Base-by-base conservation (phyloP, 2,329 filamentous ascomycete genomes). In the Cytospora piceicola region DNA sequence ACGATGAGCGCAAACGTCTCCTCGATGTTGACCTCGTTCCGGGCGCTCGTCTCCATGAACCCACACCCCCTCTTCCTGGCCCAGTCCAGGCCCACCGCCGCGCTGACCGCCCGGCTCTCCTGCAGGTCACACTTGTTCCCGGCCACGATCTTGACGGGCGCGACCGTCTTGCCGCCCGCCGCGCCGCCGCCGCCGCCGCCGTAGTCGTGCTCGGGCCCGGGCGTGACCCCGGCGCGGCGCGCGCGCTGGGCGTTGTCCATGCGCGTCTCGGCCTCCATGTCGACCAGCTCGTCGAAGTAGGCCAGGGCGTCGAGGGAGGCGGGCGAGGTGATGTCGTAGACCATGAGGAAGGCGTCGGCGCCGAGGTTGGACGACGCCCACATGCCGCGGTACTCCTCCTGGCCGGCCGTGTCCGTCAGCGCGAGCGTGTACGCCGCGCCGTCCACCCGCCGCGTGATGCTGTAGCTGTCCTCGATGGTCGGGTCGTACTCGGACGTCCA, bases 31-130 rank as follows among this genome's bases (percentile, higher is more conserved):
- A 95, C 92, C 81, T 93, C 91, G 72, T 93, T 86, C 63, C 91
- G 81, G 5, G 92, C 92, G 73, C 90, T 93, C 68, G 92, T 95
- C 84, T 95, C 92, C 92, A 95, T 95, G 79, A 95, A 95, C 49
- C 91, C 92, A 77, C 91, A 94, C 53, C 88, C 88, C 63, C 85
- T 82, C 67, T 81, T 81, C 67, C 90, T 81, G 59, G 92, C 90
- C 91, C 92, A 95, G 71, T 93, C 90, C 53, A 94, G 80, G 0
- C 92, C 92, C 64, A 85, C 80, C 52, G 88, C 83, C 8, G 90
- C 90, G n/a, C 85, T 80, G 11, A 95, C 88, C 75, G 88, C 83
- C 58, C 92, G 80, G 70, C 82, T 84, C 72, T 89, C 84, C 73
- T 91, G 88, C 68, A 94, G 77, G 77, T 95, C 92, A 81, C 91